These are phyloP conservation scores for Verruconis gallopava DNA, from an alignment of 2,329 filamentous ascomycete species.

Conservation along the genomic window DNA sequence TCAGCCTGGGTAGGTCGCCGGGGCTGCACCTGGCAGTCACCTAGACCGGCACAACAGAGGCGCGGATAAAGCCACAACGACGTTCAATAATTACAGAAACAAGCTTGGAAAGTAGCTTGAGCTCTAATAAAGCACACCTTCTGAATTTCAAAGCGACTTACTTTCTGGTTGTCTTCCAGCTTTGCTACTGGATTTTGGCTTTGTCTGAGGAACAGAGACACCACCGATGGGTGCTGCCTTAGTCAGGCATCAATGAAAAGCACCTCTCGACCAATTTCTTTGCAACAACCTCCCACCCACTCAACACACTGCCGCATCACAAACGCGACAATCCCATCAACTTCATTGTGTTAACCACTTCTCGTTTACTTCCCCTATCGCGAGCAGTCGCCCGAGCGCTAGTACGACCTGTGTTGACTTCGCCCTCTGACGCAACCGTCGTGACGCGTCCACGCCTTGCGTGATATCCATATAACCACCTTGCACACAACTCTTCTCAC, in stretches of 20 bases:
- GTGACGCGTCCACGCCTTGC: neutral
- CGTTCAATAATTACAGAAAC: neutral
- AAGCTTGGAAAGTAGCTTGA: neutral
- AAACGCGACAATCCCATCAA: neutral
- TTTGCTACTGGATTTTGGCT: no score
- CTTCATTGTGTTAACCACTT: neutral
- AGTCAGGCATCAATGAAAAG: no score
- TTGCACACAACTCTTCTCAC: neutral
- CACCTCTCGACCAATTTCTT: no score
- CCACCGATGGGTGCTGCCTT: no score
- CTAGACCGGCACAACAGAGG: neutral
- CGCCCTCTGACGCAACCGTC: neutral
- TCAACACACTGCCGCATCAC: neutral
- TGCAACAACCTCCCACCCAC: no score
- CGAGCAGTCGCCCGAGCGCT: neutral
- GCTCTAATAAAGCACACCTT: neutral
- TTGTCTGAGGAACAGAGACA: no score
- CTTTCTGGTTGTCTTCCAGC: neutral
- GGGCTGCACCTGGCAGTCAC: neutral
- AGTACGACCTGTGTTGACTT: neutral
- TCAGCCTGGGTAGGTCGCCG: neutral
- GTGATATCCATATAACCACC: no score
- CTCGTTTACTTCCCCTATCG: neutral
- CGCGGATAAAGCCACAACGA: neutral
- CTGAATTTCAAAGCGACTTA: neutral